Evolutionary conservation across 192 early-diverging fungal species (phyloP), one percentile per base, ranked within the genome.

Genomic region (Coemansia sp.): DNA sequence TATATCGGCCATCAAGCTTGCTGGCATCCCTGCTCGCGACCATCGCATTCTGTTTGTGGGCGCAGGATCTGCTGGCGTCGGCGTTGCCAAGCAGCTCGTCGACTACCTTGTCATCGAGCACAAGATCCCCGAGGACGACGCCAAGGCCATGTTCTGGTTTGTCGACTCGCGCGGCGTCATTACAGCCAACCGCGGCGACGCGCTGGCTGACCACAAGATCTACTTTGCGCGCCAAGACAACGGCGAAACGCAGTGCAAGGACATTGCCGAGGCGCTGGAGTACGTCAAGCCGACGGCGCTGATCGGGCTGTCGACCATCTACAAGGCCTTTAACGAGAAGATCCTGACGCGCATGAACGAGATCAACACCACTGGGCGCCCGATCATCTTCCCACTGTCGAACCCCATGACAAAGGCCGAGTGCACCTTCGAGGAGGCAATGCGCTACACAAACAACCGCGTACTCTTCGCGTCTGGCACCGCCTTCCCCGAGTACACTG

Each of bases 381-480:
- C 95, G 13, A 91, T 97, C 69, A 86, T 97, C 45, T 94, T 97
- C 79, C 95, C 95, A 8, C 82, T 94, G 62, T 93, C 91, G 15
- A 97, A 96, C 73, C 95, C 94, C 33, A 71, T 83, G 59, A 87
- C 85, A 61, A 93, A 94, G 76, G 92, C 94, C 62, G 96, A 99
- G 84, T 99, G 96, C 84, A 93, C 92, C 8, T 97, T 91, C 61
- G 94, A 92, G 80, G 78, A 91, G 62, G 95, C 96, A 49, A 93
- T 99, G 90, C 74, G 76, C 49, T 73, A 76, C 77, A 94, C 96
- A 13, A 79, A 93, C 59, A 90, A 93, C 71, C 83, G 87, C 57
- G 95, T 94, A 20, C 88, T 99, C 56, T 99, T 99, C 85, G 95
- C 94, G 19, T 95, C 92, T 5, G 96, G 96, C 56, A 97, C 95